Evolutionary conservation across 192 early-diverging fungal species (phyloP).

Genomic region (Coemansia sp.): DNA sequence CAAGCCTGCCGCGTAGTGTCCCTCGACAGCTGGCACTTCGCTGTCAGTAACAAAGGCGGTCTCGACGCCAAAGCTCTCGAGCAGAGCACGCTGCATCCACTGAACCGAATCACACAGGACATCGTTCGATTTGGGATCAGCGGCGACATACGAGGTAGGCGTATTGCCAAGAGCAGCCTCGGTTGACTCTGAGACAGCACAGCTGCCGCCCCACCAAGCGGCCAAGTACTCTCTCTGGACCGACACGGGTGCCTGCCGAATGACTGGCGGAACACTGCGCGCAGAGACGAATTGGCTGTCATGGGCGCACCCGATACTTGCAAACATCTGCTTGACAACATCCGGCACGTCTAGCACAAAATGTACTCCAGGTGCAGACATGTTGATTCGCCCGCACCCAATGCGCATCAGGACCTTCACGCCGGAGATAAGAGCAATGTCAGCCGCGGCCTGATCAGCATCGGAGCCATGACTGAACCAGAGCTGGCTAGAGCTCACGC

Average conservation of each 20-base stretch:
- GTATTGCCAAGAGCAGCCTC: background rate
- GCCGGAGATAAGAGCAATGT: conserved; percentile 20
- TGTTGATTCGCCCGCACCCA: background rate
- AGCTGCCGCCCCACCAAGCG: conserved; percentile 46
- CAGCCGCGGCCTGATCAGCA: conserved; percentile 30
- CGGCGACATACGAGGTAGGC: background rate
- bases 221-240: conserved; percentile 55
- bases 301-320: background rate
- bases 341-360: conserved; percentile 22
- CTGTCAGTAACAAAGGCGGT: background rate
- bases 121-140: background rate
- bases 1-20: conserved; percentile 4
- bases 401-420: background rate
- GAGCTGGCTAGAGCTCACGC: conserved; percentile 1
- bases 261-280: background rate
- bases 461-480: conserved; percentile 10
- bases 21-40: background rate
- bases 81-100: conserved; percentile 17
- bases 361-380: background rate
- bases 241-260: conserved; percentile 24
- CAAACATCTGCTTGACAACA: background rate
- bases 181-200: background rate
- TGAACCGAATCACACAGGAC: background rate
- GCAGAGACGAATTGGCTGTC: background rate
- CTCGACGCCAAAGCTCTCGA: conserved; percentile 1